Evolutionary conservation across 2,329 filamentous ascomycete genomes (phyloP), one percentile per base, ranked within the genome.

Genomic region (Zarea fungicola): DNA sequence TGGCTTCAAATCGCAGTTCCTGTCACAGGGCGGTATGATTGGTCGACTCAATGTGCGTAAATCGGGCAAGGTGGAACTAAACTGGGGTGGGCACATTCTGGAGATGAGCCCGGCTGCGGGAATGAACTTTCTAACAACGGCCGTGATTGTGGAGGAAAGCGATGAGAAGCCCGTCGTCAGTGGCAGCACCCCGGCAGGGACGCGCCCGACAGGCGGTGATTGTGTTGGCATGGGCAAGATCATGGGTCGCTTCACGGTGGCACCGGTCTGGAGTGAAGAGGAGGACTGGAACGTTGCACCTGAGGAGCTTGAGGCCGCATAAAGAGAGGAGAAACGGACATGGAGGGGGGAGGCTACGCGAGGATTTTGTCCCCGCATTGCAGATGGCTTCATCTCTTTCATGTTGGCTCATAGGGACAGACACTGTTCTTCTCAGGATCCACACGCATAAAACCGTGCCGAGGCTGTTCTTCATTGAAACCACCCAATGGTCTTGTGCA

Each of bases 201-300:
- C 25, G 10, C 37, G 46, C 22, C 43, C 22, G 22, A 52, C 32
- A 32, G 52, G 44, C 28, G 80, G 79, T 16, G 70, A 71, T 41
- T 77, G 77, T 25, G 75, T 77, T 49, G 78, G 78, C 40, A 82
- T 85, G 78, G 81, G 81, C 42, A 75, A 77, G 58, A 74, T 85
- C 51, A 76, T 79, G 70, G 80, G 79, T 42, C 77, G 78, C 52
- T 84, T 84, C 61, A 73, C 80, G 16, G 66, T 81, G 16, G 78
- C 77, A 22, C 80, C 80, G 7, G 71, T 76, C 37, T 83, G 77
- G 70, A 73, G 71, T 31, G 78, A 81, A 42, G 77, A 79, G 56
- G 71, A 77, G 48, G 77, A 80, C 25, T 82, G 78, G 78, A 64
- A 71, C 13, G 74, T 69, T 37, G 60, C 63, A 25, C 60, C 63